phyloP scores from a whole-genome alignment of 1,284 basidiomycete genomes.

The Ceratobasidium papillatum region DNA sequence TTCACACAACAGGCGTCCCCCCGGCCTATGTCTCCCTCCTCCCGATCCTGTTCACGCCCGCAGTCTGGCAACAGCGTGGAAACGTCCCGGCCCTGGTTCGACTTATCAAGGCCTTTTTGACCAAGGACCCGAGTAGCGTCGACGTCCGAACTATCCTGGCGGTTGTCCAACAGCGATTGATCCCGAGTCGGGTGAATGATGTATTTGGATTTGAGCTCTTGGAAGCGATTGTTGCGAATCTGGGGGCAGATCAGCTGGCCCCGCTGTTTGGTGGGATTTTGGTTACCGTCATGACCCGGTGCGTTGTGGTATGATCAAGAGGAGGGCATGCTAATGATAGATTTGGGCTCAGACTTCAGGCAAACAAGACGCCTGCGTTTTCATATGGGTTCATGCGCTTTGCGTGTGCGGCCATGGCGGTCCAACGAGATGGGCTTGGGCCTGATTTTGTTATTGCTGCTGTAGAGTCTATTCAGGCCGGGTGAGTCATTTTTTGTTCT shows the following conservation, averaged over 20 bases:
- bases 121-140: slow-evolving; percentile 70
- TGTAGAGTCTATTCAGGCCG: slow-evolving; percentile 86
- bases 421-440: slow-evolving; percentile 74
- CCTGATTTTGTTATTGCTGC: slow-evolving; percentile 81
- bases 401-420: slow-evolving; percentile 75
- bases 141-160: slow-evolving; percentile 86
- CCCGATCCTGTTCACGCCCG: slow-evolving; percentile 84
- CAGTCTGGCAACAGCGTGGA: slow-evolving; percentile 94
- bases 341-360: slow-evolving; percentile 82
- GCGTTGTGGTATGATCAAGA: too few relatives aligned
- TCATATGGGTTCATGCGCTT: slow-evolving; percentile 86
- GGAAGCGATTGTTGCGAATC: slow-evolving; percentile 68
- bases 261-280: slow-evolving; percentile 40
- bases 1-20: slow-evolving; percentile 75
- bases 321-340: too few relatives aligned
- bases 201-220: slow-evolving; percentile 91
- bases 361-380: slow-evolving; percentile 90
- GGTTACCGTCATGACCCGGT: slow-evolving; percentile 42
- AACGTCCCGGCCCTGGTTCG: slow-evolving; percentile 94
- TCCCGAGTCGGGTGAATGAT: slow-evolving; percentile 90
- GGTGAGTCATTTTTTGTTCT: slow-evolving; percentile 60
- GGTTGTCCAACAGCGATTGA: slow-evolving; percentile 89
- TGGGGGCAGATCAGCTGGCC: slow-evolving; percentile 18
- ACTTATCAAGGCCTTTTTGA: slow-evolving; percentile 85
- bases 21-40: slow-evolving; percentile 81